Conservation (phyloP, 768 basidiomycete genomes). For the Tremella mesenterica region DNA sequence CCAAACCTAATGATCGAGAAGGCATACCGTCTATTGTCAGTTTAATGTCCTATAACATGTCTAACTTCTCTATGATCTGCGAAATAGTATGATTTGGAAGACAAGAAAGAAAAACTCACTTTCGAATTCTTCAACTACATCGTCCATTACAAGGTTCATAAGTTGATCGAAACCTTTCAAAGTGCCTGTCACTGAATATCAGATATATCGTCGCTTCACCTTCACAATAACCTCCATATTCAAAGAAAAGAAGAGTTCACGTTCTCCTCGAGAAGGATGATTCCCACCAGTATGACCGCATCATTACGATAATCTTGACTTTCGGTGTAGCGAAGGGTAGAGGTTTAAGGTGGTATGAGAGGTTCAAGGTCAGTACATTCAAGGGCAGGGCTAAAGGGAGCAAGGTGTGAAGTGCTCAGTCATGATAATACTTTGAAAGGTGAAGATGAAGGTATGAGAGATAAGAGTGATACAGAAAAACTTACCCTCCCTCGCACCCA, state of each 20-base stretch:
- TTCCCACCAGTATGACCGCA: too few species aligned
- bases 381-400: not conserved
- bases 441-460: not conserved
- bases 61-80: conserved; percentile 23
- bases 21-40: conserved; percentile 46
- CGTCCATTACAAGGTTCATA: conserved; percentile 92
- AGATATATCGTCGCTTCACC: too few species aligned
- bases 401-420: not conserved
- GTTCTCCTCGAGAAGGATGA: too few species aligned
- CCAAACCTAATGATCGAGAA: conserved; percentile 57
- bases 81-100: too few species aligned
- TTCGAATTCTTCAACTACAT: conserved; percentile 74
- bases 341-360: too few species aligned
- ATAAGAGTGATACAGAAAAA: not conserved
- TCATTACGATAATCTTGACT: too few species aligned
- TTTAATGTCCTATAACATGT: not conserved
- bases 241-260: too few species aligned
- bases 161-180: conserved; percentile 95
- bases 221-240: too few species aligned
- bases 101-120: conserved; percentile 49
- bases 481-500: conserved; percentile 89
- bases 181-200: conserved; percentile 65
- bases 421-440: not conserved
- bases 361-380: too few species aligned
- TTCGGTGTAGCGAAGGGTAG: too few species aligned